Conservation (phyloP, 176 grass and related monocot species). For the Aegilops umbellulata region DNA sequence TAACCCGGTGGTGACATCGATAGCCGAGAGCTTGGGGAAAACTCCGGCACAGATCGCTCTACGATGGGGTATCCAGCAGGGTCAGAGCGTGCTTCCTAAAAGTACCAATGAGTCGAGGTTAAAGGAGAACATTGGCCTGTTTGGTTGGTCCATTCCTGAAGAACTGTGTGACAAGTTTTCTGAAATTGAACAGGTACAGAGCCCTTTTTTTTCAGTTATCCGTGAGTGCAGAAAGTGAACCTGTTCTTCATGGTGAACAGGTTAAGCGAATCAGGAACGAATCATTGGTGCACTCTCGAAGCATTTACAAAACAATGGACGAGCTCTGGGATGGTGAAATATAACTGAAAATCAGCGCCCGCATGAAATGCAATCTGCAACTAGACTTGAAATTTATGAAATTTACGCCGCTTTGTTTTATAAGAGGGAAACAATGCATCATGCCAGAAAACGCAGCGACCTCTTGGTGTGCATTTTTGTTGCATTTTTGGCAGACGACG, state of each 20-base stretch:
- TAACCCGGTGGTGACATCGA: slow-evolving; percentile 34
- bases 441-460: no score
- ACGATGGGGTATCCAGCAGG: slow-evolving; percentile 61
- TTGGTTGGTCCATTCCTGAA: slow-evolving; percentile 71
- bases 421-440: no score
- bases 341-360: not conserved
- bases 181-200: slow-evolving; percentile 53
- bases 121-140: slow-evolving; percentile 61
- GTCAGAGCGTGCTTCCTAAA: slow-evolving; percentile 71
- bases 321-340: slow-evolving; percentile 57
- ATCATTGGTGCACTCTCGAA: slow-evolving; percentile 28
- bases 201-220: not conserved
- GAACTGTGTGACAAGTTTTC: slow-evolving; percentile 47
- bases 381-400: not conserved
- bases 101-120: slow-evolving; percentile 55
- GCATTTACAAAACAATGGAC: slow-evolving; percentile 53
- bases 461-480: no score
- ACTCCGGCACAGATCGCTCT: slow-evolving; percentile 62
- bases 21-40: slow-evolving; percentile 61
- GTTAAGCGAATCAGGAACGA: slow-evolving; percentile 42
- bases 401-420: not conserved
- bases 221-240: not conserved
- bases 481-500: no score
- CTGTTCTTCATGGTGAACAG: slow-evolving; percentile 29
- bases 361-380: not conserved